These are phyloP conservation scores for Vigna hirtella DNA, from an alignment of 306 rosid genomes.

Conservation along the genomic window DNA sequence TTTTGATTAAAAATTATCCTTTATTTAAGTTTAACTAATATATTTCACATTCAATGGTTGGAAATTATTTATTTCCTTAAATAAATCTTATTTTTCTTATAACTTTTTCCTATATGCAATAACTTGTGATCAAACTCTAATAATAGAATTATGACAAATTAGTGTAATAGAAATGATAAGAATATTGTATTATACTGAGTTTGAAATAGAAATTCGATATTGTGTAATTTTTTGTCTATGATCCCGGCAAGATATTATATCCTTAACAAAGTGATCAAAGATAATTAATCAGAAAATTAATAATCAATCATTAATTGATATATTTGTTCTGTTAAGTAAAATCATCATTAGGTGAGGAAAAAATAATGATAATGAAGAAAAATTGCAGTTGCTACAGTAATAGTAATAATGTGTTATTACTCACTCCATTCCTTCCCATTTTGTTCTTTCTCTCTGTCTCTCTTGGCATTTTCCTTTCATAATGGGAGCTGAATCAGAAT, in stretches of 20 bases:
- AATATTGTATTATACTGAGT: neutral
- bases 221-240: neutral
- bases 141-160: neutral
- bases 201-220: neutral
- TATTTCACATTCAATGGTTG: neutral
- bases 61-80: neutral
- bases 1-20: no score
- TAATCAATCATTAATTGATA: neutral
- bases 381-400: neutral
- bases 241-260: no score
- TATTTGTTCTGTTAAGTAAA: neutral
- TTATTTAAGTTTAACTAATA: neutral
- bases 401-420: neutral
- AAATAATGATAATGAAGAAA: neutral
- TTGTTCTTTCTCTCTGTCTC: neutral
- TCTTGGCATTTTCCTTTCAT: neutral
- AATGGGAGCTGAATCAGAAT: constrained; percentile 24
- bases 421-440: neutral
- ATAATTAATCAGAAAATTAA: neutral
- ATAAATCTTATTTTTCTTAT: no score
- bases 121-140: neutral
- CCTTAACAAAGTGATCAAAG: neutral
- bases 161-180: neutral
- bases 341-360: neutral
- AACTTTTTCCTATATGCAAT: no score